phyloP scores from a whole-genome alignment of 805 yeast genomes.

The Ogataea kodamae region DNA sequence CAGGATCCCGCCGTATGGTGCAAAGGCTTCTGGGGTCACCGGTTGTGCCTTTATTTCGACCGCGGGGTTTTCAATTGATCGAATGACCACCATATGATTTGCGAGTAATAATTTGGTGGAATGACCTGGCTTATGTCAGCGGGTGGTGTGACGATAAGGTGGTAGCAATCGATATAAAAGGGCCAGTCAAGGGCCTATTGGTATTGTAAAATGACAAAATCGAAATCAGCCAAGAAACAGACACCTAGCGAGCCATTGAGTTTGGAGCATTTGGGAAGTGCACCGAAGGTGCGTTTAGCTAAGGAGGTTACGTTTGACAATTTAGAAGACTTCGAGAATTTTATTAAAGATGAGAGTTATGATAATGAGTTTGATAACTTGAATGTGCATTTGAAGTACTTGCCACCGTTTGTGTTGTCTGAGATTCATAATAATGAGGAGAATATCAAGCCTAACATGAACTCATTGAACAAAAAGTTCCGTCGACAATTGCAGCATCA shows the following conservation, averaged over 20 bases:
- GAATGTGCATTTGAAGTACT: constrained; percentile 62
- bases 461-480: constrained; percentile 67
- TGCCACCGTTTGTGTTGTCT: constrained; percentile 70
- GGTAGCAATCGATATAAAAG: neutral
- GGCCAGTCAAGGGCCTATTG: constrained; percentile 22
- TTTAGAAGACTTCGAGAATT: constrained; percentile 57
- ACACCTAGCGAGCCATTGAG: constrained; percentile 28
- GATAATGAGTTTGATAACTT: constrained; percentile 70
- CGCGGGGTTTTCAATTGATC: constrained; percentile 32
- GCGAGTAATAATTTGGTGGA: neutral
- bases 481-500: constrained; percentile 75
- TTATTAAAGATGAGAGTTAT: constrained; percentile 67
- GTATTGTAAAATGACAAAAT: too few relatives aligned
- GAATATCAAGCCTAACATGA: constrained; percentile 67
- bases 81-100: constrained; percentile 44
- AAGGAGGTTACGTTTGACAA: constrained; percentile 51
- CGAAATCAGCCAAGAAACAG: too few relatives aligned
- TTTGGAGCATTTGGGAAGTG: constrained; percentile 27
- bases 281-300: constrained; percentile 31
- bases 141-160: constrained; percentile 4
- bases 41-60: constrained; percentile 44
- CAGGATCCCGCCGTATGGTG: constrained; percentile 72
- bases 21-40: constrained; percentile 64
- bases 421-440: constrained; percentile 68
- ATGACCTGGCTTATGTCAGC: constrained; percentile 4